Evolutionary conservation across 768 basidiomycete genomes (phyloP).

Genomic region (Candolleomyces eurysporus): DNA sequence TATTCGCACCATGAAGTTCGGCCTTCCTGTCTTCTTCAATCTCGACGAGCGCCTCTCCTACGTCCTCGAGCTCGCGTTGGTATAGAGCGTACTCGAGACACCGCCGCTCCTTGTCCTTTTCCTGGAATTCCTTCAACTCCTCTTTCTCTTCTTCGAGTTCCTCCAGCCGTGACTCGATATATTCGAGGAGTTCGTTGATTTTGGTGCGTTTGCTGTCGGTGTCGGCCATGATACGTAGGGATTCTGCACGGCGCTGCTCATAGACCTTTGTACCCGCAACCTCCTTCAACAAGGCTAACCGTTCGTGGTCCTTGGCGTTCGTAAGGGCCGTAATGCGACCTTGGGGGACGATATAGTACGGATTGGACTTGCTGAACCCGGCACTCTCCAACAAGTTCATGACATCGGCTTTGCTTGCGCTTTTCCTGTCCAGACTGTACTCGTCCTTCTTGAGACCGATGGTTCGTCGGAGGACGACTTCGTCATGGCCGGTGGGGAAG

Average conservation of each 20-base stretch:
- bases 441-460: slow-evolving; percentile 99
- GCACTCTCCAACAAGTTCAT: slow-evolving; percentile 97
- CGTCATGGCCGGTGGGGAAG: slow-evolving; percentile 88
- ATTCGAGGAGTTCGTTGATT: slow-evolving; percentile 85
- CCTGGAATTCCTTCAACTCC: slow-evolving; percentile 94
- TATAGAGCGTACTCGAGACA: slow-evolving; percentile 95
- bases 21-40: slow-evolving; percentile 79
- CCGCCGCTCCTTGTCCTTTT: slow-evolving; percentile 90
- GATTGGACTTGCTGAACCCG: slow-evolving; percentile 97
- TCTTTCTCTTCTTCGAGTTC: slow-evolving; percentile 99
- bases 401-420: slow-evolving; percentile 92
- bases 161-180: slow-evolving; percentile 83
- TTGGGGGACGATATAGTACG: slow-evolving; percentile 99
- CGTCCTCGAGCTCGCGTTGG: slow-evolving; percentile 87
- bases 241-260: slow-evolving; percentile 90
- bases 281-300: slow-evolving; percentile 92
- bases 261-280: slow-evolving; percentile 98
- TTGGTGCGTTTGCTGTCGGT: slow-evolving; percentile 91
- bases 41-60: slow-evolving; percentile 79
- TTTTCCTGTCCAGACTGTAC: slow-evolving; percentile 95
- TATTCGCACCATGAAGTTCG: slow-evolving; percentile 83
- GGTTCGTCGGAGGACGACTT: slow-evolving; percentile 86
- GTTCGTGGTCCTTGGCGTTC: slow-evolving; percentile 94
- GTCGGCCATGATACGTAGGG: slow-evolving; percentile 94
- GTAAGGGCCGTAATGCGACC: slow-evolving; percentile 95